Evolutionary conservation across 805 yeast species (phyloP), one percentile per base, ranked within the genome.

Genomic region (Saccharomycopsis schoenii): DNA sequence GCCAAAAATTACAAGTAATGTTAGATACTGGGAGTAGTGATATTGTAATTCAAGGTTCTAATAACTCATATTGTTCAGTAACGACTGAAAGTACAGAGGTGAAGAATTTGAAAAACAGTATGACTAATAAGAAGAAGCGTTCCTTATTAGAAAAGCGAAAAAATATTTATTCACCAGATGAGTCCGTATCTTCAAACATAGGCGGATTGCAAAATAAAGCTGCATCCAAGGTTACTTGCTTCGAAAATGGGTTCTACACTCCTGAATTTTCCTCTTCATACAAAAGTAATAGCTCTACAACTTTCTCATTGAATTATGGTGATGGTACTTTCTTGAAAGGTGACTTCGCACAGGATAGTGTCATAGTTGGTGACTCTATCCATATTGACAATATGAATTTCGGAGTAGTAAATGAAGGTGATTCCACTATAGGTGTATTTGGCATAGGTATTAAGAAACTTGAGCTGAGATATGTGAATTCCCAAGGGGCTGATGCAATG

Each of bases 21-120:
- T 69, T 87, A 15, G 94, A 87, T 67, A 87, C 92, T 0, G 94
- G 93, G 1, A 85, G 90, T 0, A 79, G 88, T 0, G 93, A 87
- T 69, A 72, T 87, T 29, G 84, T 89, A 86, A 81, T 86, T 25
- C 75, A 80, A 58, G 74, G 77, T 29, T 69, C 78, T 2, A 66
- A 72, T 51, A 83, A 82, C 66, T 78, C 84, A 1, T 77, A 74
- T 60, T 80, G 84, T 67, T 57, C 66, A 9, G 64, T 71, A 11
- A 56, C 58, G 4, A 29, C 55, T 14, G 58, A 60, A 15, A 56
- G 60, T 39, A 34, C 10, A 1, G 37, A 47, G 21, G 52, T 47
- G 11, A 10, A 34, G 21, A 47, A 47, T 47, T 47, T 47, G 34
- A 8, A 47, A 47, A 17, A 10, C n/a, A 47, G 34, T 11, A 47